Base-by-base conservation (phyloP, 768 basidiomycete species). In the Cytidiella melzeri region DNA sequence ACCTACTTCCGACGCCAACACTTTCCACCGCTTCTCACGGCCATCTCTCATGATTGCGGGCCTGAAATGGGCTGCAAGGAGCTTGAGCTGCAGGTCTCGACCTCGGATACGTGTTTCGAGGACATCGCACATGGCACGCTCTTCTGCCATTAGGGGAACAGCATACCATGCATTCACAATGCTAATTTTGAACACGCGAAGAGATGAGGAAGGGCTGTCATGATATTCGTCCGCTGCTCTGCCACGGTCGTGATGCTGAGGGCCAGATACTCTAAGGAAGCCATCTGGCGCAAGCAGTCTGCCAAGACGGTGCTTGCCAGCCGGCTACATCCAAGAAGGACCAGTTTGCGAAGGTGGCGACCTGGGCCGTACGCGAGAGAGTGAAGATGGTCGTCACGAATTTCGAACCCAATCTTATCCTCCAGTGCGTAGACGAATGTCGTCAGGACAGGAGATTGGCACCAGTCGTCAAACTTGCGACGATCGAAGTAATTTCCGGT, bases 401-500 rank as follows among this genome's bases (percentile, higher is more conserved):
- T 60, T 54, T 71, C 67, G 48, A 70, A 72, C 13, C 60, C 69
- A 36, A 69, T 55, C 30, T 61, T 50, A 44, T 68, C 59, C 11
- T 62, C 65, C 42, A 64, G 70, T 10, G 57, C 55, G 44, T 72
- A 67, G 18, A 50, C 50, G 54, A 75, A 73, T 13, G 64, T 59
- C 19, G 65, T 55, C 15, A 75, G 61, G 18, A 45, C 50, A 6
- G 61, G 56, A 5, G 34, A 30, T 3, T 10, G 19, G 54, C 71
- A 68, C 37, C 53, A 48, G 9, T 57, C 41, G 23, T 58, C 45
- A 26, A 71, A 52, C 43, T 50, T 56, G 40, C 60, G 59, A 36
- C 55, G 53, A 50, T 74, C 69, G 47, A 73, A 66, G 30, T 61
- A 55, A 43, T 64, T 69, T 38, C 65, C 67, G 15, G 64, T 67